phyloP scores from a whole-genome alignment of 257 asterid species.

The Solanum verrucosum region DNA sequence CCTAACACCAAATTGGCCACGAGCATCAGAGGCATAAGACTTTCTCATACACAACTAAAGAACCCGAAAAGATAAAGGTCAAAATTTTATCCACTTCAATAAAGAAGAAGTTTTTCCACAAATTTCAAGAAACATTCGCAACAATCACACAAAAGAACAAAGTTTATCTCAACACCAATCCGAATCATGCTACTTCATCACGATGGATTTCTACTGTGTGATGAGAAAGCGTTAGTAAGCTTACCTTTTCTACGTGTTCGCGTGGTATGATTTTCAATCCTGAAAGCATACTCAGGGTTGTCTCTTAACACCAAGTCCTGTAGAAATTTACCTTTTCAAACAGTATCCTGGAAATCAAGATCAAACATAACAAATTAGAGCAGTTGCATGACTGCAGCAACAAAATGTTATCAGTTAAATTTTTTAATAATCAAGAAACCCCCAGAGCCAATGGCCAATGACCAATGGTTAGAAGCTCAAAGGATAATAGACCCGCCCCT shows the following conservation, averaged over 20 bases:
- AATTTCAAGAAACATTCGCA: neutral
- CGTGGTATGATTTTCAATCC: constrained; percentile 39
- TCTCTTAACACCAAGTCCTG: neutral
- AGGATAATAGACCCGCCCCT: neutral
- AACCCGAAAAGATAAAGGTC: neutral
- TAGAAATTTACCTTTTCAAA: neutral
- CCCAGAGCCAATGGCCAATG: neutral
- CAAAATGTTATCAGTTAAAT: neutral
- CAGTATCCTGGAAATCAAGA: neutral
- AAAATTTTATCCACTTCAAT: neutral
- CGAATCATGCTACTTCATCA: neutral
- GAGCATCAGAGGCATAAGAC: constrained; percentile 1
- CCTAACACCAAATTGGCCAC: constrained; percentile 21
- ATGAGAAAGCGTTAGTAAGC: neutral
- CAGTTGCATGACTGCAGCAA: neutral
- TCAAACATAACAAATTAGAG: neutral
- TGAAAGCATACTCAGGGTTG: constrained; percentile 20
- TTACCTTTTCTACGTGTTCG: constrained; percentile 25
- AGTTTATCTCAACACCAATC: neutral
- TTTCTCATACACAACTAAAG: neutral
- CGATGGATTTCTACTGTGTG: neutral
- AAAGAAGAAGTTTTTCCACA: neutral
- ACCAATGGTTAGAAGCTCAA: neutral
- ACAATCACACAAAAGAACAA: neutral
- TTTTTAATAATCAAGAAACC: neutral